Evolutionary conservation across 495 filamentous ascomycete genomes (phyloP).

Genomic region (Aspergillus nanangensis): DNA sequence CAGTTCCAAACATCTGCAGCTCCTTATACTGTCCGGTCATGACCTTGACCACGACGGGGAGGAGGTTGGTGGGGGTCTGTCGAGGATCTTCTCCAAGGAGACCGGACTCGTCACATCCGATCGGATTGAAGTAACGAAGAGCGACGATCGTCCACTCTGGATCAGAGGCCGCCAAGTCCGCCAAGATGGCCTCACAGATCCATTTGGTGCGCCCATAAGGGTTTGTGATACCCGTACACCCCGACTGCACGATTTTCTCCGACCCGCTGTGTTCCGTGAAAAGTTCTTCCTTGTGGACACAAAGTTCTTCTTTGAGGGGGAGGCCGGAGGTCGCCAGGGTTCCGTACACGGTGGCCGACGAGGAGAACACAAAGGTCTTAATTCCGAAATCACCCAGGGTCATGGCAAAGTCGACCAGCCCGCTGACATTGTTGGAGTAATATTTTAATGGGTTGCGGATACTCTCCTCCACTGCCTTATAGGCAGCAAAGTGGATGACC

Average conservation of each 20-base stretch:
- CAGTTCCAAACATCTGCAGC: slow-evolving; percentile 57
- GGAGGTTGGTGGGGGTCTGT: slow-evolving; percentile 57
- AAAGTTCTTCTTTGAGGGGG: slow-evolving; percentile 56
- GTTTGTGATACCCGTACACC: slow-evolving; percentile 54
- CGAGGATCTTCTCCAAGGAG: slow-evolving; percentile 63
- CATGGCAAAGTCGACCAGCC: slow-evolving; percentile 54
- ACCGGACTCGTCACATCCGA: slow-evolving; percentile 61
- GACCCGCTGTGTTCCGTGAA: slow-evolving; percentile 25
- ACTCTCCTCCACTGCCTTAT: slow-evolving; percentile 53
- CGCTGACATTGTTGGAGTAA: slow-evolving; percentile 63
- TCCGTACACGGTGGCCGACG: slow-evolving; percentile 64
- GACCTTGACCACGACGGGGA: slow-evolving; percentile 57
- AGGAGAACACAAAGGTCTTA: slow-evolving; percentile 63
- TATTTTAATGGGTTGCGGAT: slow-evolving; percentile 54
- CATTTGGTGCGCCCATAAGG: slow-evolving; percentile 65
- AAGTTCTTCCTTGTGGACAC: slow-evolving; percentile 49
- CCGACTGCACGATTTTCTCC: slow-evolving; percentile 30
- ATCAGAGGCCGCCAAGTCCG: slow-evolving; percentile 54
- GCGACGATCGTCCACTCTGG: slow-evolving; percentile 58
- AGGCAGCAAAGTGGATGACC: slow-evolving; percentile 63
- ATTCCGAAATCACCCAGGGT: slow-evolving; percentile 53
- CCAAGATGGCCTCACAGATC: slow-evolving; percentile 62
- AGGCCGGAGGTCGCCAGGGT: slow-evolving; percentile 46
- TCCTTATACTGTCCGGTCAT: slow-evolving; percentile 49
- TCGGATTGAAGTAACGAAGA: slow-evolving; percentile 65